Base-by-base conservation (phyloP, 768 basidiomycete genomes). In the Coprinopsis marcescibilis region DNA sequence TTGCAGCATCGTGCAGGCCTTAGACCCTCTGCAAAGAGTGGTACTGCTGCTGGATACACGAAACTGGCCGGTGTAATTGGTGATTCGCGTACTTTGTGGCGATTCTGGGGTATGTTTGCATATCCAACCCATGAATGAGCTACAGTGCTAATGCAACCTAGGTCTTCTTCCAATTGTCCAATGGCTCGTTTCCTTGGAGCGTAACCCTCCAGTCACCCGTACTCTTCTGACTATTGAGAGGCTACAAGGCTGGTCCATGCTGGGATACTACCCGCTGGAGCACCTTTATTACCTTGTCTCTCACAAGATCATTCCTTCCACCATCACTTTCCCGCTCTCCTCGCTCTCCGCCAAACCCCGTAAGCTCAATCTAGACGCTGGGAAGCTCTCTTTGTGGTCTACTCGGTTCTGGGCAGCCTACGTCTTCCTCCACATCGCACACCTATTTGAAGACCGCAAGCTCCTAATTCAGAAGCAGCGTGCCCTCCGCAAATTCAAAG, bases 341-440 rank as follows among this genome's bases (percentile, higher is more conserved):
- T 46, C 76, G 23, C 57, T 77, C 43, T 65, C 72, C 10, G 65
- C 67, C 35, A 57, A 66, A 41, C 65, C 65, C 24, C 73, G 71
- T 51, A 63, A 58, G 20, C 63, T 80, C 38, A 57, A 54, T 4
- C 59, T 87, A 33, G 65, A 82, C 46, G 51, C 73, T 6, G 65
- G 68, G 26, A 62, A 59, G 21, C 60, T 91, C 30, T 70, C 74
- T 2, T 54, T 83, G 43, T 88, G 84, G 85, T 89, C 88, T 12
- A 78, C 75, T 45, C 81, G 90, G 17, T 85, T 82, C 60, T 94
- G 89, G 91, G 83, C 82, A 1, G 61, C 77, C 19, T 93, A 93
- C 56, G 72, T 89, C 33, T 52, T 83, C 24, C 77, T 94, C 38
- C 89, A 89, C 46, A 81, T 90, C 52, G 76, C 73, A 3, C 86